These are phyloP conservation scores for Syzygium malaccense DNA, from an alignment of 441 rosid genomes.

Conservation along the genomic window DNA sequence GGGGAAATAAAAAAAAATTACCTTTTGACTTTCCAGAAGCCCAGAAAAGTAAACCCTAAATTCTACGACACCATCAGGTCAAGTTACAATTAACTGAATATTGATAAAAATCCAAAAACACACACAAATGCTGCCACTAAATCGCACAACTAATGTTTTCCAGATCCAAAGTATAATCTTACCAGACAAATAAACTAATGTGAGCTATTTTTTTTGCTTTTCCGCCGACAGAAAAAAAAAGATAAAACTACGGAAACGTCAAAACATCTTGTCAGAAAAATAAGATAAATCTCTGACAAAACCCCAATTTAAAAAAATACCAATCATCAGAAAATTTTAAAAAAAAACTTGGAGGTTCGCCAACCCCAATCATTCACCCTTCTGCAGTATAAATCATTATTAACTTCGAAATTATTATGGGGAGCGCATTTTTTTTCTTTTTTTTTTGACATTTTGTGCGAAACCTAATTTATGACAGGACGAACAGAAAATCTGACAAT, in stretches of 20 bases:
- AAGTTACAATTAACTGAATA: background rate
- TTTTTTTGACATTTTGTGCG: background rate
- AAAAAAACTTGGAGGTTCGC: background rate
- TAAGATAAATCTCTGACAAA: background rate
- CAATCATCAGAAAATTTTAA: background rate
- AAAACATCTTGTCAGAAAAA: background rate
- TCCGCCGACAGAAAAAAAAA: background rate
- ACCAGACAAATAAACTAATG: background rate
- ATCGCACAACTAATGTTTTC: background rate
- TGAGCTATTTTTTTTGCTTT: background rate
- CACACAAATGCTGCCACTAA: background rate
- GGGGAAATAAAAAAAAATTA: background rate
- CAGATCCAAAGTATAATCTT: background rate
- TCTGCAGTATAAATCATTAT: background rate
- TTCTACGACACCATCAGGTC: background rate
- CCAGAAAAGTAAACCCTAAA: background rate
- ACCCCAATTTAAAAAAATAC: background rate
- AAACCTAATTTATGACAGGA: background rate
- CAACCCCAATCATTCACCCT: background rate
- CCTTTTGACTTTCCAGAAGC: background rate
- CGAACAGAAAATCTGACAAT: background rate
- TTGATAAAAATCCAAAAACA: background rate
- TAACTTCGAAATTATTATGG: background rate
- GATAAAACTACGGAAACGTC: background rate
- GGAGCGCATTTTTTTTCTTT: background rate